These are phyloP conservation scores for Lindgomyces ingoldianus DNA, from an alignment of 495 filamentous ascomycete species.

Conservation along the genomic window DNA sequence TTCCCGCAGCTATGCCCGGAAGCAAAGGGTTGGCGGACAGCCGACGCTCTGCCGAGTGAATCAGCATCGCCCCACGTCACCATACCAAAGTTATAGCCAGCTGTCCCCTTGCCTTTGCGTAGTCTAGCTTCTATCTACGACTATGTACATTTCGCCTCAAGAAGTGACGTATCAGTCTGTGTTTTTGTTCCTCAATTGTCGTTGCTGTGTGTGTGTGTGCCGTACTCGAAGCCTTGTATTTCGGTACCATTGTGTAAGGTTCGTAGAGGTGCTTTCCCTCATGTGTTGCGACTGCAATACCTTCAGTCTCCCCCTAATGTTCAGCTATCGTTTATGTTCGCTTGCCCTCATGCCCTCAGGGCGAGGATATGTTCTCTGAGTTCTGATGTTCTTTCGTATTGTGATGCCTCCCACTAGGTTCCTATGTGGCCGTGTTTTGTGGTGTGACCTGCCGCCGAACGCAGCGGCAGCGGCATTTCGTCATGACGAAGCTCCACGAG, in stretches of 20 bases:
- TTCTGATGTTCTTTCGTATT: no score
- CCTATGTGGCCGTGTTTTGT: slow-evolving; percentile 3
- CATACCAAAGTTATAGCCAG: slow-evolving; percentile 3
- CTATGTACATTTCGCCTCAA: neutral
- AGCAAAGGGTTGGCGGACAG: slow-evolving; percentile 7
- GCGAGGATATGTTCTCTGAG: no score
- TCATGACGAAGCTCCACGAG: slow-evolving; percentile 1
- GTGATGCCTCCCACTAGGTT: no score
- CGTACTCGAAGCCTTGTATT: neutral
- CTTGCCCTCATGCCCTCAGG: no score
- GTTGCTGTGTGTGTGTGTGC: neutral
- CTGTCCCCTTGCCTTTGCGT: neutral
- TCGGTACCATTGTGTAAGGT: neutral
- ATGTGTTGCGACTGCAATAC: neutral
- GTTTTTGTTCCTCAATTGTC: neutral
- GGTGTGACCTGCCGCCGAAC: slow-evolving; percentile 5
- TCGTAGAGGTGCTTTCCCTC: neutral
- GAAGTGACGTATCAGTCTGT: neutral
- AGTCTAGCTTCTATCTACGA: neutral
- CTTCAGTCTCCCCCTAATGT: neutral
- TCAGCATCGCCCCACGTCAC: slow-evolving; percentile 6
- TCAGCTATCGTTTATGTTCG: neutral
- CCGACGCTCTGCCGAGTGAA: slow-evolving; percentile 4
- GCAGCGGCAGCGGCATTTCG: slow-evolving; percentile 14
- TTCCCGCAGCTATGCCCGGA: slow-evolving; percentile 7